These are phyloP conservation scores for Penicillium daleae DNA, from an alignment of 495 filamentous ascomycete species.

Conservation along the genomic window DNA sequence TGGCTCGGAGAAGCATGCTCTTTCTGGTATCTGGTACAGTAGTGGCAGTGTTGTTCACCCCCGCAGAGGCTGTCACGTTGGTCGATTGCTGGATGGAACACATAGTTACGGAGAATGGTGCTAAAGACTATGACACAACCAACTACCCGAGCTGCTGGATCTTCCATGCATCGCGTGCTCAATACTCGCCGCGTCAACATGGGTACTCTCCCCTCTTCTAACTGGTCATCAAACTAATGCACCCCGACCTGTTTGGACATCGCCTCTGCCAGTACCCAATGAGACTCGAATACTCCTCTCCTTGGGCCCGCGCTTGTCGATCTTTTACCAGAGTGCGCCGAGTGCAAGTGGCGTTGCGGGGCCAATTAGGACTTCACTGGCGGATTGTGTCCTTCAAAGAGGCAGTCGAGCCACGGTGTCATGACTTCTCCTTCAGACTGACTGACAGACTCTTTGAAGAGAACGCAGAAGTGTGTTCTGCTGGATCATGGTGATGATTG, in stretches of 20 bases:
- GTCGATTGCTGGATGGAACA: no score
- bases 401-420: slow-evolving; percentile 2
- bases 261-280: slow-evolving; percentile 18
- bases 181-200: slow-evolving; percentile 28
- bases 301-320: slow-evolving; percentile 22
- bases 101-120: not conserved
- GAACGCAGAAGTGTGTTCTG: slow-evolving; percentile 1
- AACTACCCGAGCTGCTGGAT: slow-evolving; percentile 15
- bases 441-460: no score
- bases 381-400: not conserved
- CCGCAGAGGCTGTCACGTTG: no score
- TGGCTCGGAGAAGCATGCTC: slow-evolving; percentile 16
- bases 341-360: slow-evolving; percentile 17
- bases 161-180: slow-evolving; percentile 25
- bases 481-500: slow-evolving; percentile 7
- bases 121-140: not conserved
- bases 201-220: slow-evolving; percentile 4
- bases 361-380: slow-evolving; percentile 8
- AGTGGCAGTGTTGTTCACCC: not conserved
- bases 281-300: not conserved
- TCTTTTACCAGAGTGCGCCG: slow-evolving; percentile 23
- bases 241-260: slow-evolving; percentile 18
- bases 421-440: not conserved
- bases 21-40: slow-evolving; percentile 11
- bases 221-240: slow-evolving; percentile 11